Percentiles rank a stretch among this genome's conserved stretches.
Evolutionary conservation across 768 basidiomycete genomes (phyloP).

Genomic region (Russula emetica): DNA sequence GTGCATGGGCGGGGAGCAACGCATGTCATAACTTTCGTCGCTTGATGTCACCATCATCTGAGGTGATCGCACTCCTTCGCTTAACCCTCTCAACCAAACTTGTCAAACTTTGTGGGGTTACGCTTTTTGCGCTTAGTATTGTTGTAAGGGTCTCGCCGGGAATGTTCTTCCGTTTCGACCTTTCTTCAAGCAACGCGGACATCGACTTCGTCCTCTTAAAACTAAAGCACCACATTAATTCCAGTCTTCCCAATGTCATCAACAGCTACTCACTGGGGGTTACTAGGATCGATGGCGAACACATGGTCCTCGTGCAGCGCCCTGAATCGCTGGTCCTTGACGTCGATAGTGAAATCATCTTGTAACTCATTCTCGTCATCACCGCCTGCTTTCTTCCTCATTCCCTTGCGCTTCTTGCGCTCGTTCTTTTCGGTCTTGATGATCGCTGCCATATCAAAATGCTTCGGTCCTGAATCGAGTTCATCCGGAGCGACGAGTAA

Average conservation of each 20-base stretch:
- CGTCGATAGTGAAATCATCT: constrained; percentile 76
- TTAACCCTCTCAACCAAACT: constrained; percentile 84
- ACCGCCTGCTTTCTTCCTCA: constrained; percentile 43
- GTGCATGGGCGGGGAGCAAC: not conserved
- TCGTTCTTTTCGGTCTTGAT: constrained; percentile 80
- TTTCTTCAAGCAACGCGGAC: constrained; percentile 77
- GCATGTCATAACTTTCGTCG: constrained; percentile 35
- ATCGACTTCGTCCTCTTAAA: constrained; percentile 93
- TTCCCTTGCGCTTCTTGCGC: constrained; percentile 36
- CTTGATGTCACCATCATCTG: constrained; percentile 30
- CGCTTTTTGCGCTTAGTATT: not conserved
- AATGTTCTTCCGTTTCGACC: constrained; percentile 53
- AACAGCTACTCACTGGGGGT: constrained; percentile 74
- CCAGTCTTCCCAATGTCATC: not conserved
- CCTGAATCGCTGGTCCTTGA: constrained; percentile 84
- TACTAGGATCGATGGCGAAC: constrained; percentile 93
- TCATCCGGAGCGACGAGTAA: constrained; percentile 57
- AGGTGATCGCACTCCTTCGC: constrained; percentile 51
- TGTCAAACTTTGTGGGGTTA: constrained; percentile 41
- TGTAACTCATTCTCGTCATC: constrained; percentile 64
- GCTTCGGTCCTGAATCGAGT: constrained; percentile 53
- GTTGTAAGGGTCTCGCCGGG: constrained; percentile 8
- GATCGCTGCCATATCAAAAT: constrained; percentile 89
- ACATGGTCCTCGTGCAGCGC: constrained; percentile 83
- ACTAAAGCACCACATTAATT: constrained; percentile 39